phyloP scores from a whole-genome alignment of 1,139 yeast species.

The Pneumocystis carinii region DNA sequence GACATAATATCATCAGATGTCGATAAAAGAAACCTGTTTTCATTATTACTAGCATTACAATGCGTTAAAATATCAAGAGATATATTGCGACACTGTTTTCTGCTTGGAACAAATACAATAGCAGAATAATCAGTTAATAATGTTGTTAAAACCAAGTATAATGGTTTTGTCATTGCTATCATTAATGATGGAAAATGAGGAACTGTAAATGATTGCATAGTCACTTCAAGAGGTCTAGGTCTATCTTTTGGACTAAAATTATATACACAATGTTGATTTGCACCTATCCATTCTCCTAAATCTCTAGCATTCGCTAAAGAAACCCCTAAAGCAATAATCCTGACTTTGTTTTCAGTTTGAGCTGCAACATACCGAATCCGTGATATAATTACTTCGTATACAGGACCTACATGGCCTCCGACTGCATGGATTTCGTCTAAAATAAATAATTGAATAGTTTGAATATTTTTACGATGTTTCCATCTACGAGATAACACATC shows the following conservation, averaged over 20 bases:
- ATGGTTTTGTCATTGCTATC: constrained; percentile 37
- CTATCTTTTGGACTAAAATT: constrained; percentile 59
- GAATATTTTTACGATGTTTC: constrained; percentile 61
- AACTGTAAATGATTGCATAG: constrained; percentile 37
- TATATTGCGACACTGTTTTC: constrained; percentile 42
- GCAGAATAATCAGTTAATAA: constrained; percentile 26
- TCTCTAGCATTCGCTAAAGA: constrained; percentile 65
- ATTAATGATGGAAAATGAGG: constrained; percentile 38
- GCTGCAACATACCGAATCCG: constrained; percentile 56
- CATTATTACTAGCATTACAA: constrained; percentile 26
- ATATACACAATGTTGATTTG: constrained; percentile 40
- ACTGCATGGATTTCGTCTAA: constrained; percentile 65
- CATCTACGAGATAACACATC: constrained; percentile 62
- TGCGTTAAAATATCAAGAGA: constrained; percentile 32
- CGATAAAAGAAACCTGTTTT: constrained; percentile 24
- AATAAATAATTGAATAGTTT: constrained; percentile 49
- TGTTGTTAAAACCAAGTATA: constrained; percentile 25
- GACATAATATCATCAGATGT: constrained; percentile 30
- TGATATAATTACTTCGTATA: constrained; percentile 55
- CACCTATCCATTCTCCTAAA: constrained; percentile 77
- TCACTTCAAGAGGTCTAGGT: constrained; percentile 41
- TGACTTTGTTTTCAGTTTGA: constrained; percentile 39
- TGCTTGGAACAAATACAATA: constrained; percentile 42
- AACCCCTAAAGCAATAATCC: constrained; percentile 54
- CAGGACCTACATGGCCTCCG: constrained; percentile 42